Evolutionary conservation across 2,329 filamentous ascomycete species (phyloP).

Genomic region (Moelleriella libera): DNA sequence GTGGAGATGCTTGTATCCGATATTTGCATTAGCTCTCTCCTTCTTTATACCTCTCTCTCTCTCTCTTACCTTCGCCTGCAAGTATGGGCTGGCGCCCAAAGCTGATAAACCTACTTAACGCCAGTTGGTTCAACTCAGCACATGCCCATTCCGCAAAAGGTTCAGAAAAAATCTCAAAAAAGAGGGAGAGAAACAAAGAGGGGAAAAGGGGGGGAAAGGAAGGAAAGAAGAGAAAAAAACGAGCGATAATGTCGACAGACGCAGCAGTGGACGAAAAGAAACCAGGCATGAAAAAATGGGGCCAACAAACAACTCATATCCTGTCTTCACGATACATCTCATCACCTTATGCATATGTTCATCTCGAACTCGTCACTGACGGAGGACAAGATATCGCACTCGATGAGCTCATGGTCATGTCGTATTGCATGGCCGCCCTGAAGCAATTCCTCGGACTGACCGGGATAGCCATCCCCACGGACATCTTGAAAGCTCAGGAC

Average conservation of each 20-base stretch:
- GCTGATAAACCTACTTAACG: too few relatives aligned
- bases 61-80: too few relatives aligned
- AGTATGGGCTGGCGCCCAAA: too few relatives aligned
- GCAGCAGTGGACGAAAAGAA: neutral
- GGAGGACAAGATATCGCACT: slow-evolving; percentile 18
- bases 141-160: too few relatives aligned
- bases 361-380: slow-evolving; percentile 32
- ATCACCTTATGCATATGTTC: slow-evolving; percentile 42
- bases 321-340: slow-evolving; percentile 37
- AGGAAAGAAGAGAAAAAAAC: neutral
- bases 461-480: slow-evolving; percentile 52
- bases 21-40: neutral
- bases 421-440: slow-evolving; percentile 50
- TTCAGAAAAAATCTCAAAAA: too few relatives aligned
- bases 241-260: neutral
- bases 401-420: slow-evolving; percentile 47
- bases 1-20: slow-evolving; percentile 4
- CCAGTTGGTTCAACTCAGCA: too few relatives aligned
- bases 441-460: slow-evolving; percentile 56
- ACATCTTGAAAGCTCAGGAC: slow-evolving; percentile 50
- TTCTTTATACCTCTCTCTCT: too few relatives aligned
- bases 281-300: slow-evolving; percentile 9
- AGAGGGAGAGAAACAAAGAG: too few relatives aligned
- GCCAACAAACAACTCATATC: slow-evolving; percentile 27
- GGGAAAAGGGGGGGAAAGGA: neutral